Evolutionary conservation across 1,284 basidiomycete species (phyloP), one percentile per base, ranked within the genome.

Genomic region (Uromyces viciae-fabae): DNA sequence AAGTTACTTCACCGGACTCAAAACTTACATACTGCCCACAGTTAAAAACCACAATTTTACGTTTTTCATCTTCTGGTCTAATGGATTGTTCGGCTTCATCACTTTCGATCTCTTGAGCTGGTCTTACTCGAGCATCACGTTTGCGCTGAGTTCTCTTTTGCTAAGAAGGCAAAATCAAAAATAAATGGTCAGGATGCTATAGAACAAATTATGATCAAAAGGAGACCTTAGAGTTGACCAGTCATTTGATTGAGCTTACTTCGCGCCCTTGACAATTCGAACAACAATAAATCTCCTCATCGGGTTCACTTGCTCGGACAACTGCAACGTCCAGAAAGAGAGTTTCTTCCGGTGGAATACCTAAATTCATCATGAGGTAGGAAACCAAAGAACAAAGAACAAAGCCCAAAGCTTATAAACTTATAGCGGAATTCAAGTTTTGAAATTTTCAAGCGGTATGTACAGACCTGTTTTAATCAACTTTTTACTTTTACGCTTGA

Each of bases 31-130:
- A 90, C 84, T 97, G 93, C 0, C 94, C 90, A 84, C 95, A 98
- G 85, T 99, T 99, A 88, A 99, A 99, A 82, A 97, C 91, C 76
- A 97, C 91, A 82, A 98, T 94, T 73, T 92, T 92, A 11, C 88
- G 85, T 19, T 86, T 84, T 81, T 87, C 86, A 73, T 85, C 85
- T 43, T 86, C 84, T 38, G 83, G 82, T 40, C 58, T 49, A 5
- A 52, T 72, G 3, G 58, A 43, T 54, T 68, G 60, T 54, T 74
- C 78, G 4, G 69, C 78, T 52, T 81, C 78, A 43, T 81, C 78
- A 43, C 78, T 81, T 66, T 81, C 78, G 25, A 81, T 81, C 46
- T 81, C 78, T 81, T 81, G 78, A 25, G 78, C 78, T 14, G 78
- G 78, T 74, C 78, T 43, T 19, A 81, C 78, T 36, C 78, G 56